These are phyloP conservation scores for Fusarium subtropicale DNA, from an alignment of 2,329 filamentous ascomycete genomes.

Conservation along the genomic window DNA sequence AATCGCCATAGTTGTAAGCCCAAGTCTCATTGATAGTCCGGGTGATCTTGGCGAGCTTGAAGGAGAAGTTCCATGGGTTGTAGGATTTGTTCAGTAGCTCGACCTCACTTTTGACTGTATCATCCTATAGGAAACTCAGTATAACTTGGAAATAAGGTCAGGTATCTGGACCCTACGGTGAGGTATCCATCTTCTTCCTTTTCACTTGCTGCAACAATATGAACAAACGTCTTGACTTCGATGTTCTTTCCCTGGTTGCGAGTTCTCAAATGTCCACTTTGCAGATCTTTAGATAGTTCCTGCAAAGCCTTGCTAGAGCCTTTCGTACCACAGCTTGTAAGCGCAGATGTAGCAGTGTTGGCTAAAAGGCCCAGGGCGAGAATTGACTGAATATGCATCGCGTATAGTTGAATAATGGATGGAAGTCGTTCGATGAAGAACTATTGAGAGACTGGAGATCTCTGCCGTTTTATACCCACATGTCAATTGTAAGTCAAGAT, in stretches of 20 bases:
- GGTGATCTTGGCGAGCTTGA: slow-evolving; percentile 19
- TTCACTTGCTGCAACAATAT: slow-evolving; percentile 17
- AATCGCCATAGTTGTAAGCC: not conserved
- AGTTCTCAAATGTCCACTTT: not conserved
- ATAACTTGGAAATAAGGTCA: not conserved
- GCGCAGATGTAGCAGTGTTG: not conserved
- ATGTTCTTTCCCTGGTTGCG: not conserved
- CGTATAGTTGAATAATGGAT: not conserved
- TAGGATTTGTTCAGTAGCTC: slow-evolving; percentile 8
- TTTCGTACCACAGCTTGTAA: slow-evolving; percentile 2
- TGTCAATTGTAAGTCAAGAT: not conserved
- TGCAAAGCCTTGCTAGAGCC: slow-evolving; percentile 3
- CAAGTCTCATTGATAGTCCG: slow-evolving; percentile 17
- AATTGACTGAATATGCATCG: slow-evolving; percentile 15
- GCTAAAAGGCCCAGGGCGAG: slow-evolving; percentile 10
- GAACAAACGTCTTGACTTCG: slow-evolving; percentile 23
- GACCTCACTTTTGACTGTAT: slow-evolving; percentile 2
- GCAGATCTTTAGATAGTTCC: not conserved
- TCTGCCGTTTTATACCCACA: not conserved
- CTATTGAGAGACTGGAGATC: not conserved
- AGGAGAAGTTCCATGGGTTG: slow-evolving; percentile 18
- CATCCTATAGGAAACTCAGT: not conserved
- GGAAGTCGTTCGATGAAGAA: accelerated
- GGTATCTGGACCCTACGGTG: not conserved
- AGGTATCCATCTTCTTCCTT: slow-evolving; percentile 29